A percentile compares a stretch with the other conserved stretches of the same genome.
phyloP scores from a whole-genome alignment of 108 stramenopile genomes.

The Cyclotella distinguenda region DNA sequence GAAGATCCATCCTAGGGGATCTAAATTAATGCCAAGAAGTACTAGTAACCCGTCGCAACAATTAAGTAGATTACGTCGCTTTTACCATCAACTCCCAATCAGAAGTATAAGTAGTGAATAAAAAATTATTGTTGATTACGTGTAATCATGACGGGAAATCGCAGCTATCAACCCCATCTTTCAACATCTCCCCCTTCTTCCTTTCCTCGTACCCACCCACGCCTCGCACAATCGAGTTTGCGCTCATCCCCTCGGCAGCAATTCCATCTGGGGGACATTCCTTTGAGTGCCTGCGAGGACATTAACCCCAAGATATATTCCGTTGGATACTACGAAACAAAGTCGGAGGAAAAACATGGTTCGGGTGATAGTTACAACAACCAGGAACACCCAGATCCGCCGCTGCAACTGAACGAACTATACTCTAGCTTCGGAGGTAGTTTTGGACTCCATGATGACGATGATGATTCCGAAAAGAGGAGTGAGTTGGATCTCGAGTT shows the following conservation, averaged over 20 bases:
- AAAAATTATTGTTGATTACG: too few species aligned
- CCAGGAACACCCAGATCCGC: neutral
- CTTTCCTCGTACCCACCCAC: conserved; percentile 2
- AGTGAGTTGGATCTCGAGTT: neutral
- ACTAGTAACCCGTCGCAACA: too few species aligned
- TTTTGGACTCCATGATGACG: conserved; percentile 6
- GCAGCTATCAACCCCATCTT: neutral
- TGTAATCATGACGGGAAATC: too few species aligned
- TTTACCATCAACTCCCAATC: too few species aligned
- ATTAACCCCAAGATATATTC: neutral
- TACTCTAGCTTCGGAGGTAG: neutral
- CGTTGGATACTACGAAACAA: neutral
- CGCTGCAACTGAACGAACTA: neutral
- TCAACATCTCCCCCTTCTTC: neutral
- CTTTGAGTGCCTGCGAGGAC: neutral
- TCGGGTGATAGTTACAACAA: neutral
- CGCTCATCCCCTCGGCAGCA: too few species aligned
- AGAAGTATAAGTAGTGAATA: too few species aligned
- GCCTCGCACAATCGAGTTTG: neutral
- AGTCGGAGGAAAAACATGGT: neutral
- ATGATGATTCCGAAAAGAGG: neutral
- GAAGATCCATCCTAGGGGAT: too few species aligned
- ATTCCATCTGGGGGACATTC: too few species aligned
- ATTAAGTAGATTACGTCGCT: too few species aligned
- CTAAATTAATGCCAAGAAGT: too few species aligned